These are phyloP conservation scores for Saturnispora gosingensis DNA, from an alignment of 805 yeast species.

Conservation along the genomic window DNA sequence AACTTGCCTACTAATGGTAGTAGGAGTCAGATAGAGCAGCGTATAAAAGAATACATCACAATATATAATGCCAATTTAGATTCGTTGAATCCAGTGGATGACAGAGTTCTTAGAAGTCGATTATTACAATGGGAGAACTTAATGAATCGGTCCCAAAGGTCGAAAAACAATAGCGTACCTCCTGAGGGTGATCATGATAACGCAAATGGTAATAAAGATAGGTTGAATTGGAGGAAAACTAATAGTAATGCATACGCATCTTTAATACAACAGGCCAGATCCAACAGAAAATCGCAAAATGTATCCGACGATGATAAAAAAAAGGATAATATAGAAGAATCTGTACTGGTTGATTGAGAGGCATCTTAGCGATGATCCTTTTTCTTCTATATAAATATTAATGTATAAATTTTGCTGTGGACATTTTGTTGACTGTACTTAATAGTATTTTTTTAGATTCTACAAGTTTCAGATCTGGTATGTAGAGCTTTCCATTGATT, in stretches of 20 bases:
- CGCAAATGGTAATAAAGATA: conserved; percentile 26
- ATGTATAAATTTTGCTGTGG: conserved; percentile 3
- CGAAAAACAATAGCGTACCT: conserved; percentile 8
- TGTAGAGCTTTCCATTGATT: conserved; percentile 17
- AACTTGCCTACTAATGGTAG: conserved; percentile 57
- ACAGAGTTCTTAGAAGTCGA: conserved; percentile 43
- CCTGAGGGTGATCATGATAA: conserved; percentile 16
- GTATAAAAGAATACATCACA: conserved; percentile 71
- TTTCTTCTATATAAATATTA: not conserved
- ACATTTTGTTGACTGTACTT: not conserved
- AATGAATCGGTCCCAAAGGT: conserved; percentile 16
- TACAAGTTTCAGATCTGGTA: conserved; percentile 37
- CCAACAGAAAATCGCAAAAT: conserved; percentile 1
- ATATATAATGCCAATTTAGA: conserved; percentile 79
- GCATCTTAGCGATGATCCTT: not conserved
- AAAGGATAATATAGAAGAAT: not conserved
- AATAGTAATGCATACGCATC: not conserved
- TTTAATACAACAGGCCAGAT: conserved; percentile 10
- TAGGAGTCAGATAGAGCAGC: conserved; percentile 49
- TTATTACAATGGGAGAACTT: conserved; percentile 59
- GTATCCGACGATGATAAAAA: not conserved
- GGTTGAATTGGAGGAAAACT: conserved; percentile 15
- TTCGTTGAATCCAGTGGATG: conserved; percentile 53
- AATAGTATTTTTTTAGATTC: conserved; percentile 31
- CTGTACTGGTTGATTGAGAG: not conserved